phyloP scores from a whole-genome alignment of 2,329 filamentous ascomycete genomes.

The Didymella glomerata region DNA sequence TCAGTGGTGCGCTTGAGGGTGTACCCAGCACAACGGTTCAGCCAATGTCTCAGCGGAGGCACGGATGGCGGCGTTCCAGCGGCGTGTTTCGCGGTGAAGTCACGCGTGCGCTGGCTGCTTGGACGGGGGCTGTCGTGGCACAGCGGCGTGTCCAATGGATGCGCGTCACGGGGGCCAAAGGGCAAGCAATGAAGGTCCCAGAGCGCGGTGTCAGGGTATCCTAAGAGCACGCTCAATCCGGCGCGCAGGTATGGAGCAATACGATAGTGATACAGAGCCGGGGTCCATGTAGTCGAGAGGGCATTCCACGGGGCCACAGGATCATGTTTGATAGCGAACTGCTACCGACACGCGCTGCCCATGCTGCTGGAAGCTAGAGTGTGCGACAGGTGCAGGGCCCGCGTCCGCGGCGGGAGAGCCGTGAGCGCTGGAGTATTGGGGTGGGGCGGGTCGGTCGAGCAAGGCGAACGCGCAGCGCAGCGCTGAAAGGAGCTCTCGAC shows the following conservation, averaged over 20 bases:
- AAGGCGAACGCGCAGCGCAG: slow-evolving; percentile 26
- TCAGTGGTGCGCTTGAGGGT: slow-evolving; percentile 47
- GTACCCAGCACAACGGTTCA: slow-evolving; percentile 47
- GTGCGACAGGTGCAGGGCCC: slow-evolving; percentile 19
- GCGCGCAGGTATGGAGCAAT: slow-evolving; percentile 52
- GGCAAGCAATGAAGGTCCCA: slow-evolving; percentile 21
- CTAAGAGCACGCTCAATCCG: slow-evolving; percentile 41
- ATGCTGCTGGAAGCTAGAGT: slow-evolving; percentile 40
- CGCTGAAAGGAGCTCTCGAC: slow-evolving; percentile 26
- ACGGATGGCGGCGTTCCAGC: slow-evolving; percentile 50
- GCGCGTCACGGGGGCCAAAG: slow-evolving; percentile 28
- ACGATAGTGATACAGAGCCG: slow-evolving; percentile 48
- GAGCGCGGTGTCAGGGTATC: slow-evolving; percentile 8
- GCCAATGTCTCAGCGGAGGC: slow-evolving; percentile 47
- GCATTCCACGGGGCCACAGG: slow-evolving; percentile 43
- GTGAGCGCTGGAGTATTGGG: slow-evolving; percentile 12
- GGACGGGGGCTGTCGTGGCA: slow-evolving; percentile 49
- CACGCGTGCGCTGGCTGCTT: slow-evolving; percentile 52
- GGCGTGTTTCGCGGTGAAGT: slow-evolving; percentile 53
- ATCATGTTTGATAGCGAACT: slow-evolving; percentile 43
- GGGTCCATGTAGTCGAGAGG: slow-evolving; percentile 50
- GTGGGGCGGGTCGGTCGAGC: slow-evolving; percentile 16
- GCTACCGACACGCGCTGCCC: slow-evolving; percentile 46
- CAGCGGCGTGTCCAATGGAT: slow-evolving; percentile 40
- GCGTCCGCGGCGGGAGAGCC: slow-evolving; percentile 16